Evolutionary conservation across 2,329 filamentous ascomycete species (phyloP).

Genomic region (Ophiosphaerella korrae): DNA sequence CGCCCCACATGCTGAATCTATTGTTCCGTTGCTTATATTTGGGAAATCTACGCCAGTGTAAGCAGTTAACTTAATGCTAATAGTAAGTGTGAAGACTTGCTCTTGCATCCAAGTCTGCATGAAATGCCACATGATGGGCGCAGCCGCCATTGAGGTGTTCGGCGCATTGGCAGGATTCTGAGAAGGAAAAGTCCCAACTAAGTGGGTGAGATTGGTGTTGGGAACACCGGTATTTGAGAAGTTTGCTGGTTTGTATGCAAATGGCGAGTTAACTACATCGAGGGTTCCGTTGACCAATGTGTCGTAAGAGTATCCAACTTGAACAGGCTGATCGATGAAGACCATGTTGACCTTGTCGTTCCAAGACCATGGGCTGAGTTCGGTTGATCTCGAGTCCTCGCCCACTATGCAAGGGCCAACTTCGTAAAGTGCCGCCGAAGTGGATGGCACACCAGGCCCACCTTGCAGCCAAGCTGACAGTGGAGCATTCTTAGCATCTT

Average conservation of each 20-base stretch:
- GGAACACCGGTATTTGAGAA: constrained; percentile 24
- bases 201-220: constrained; percentile 57
- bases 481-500: constrained; percentile 58
- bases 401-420: constrained; percentile 60
- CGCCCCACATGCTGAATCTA: constrained; percentile 53
- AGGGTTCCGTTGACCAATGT: constrained; percentile 16
- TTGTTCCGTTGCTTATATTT: constrained; percentile 63
- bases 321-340: constrained; percentile 66
- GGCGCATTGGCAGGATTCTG: constrained; percentile 28
- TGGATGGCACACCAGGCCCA: constrained; percentile 54
- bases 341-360: constrained; percentile 58
- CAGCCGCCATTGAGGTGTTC: constrained; percentile 15
- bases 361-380: constrained; percentile 62
- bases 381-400: constrained; percentile 53
- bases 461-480: constrained; percentile 64
- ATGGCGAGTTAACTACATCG: constrained; percentile 3
- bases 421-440: constrained; percentile 47
- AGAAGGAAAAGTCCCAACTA: constrained; percentile 57
- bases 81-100: background rate
- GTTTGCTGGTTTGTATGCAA: constrained; percentile 3
- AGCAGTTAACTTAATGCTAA: background rate
- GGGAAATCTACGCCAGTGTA: constrained; percentile 52
- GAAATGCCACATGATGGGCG: constrained; percentile 14
- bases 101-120: constrained; percentile 19
- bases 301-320: constrained; percentile 60